Conservation (phyloP, 1,284 basidiomycete species). For the Ceratobasidium sp. region DNA sequence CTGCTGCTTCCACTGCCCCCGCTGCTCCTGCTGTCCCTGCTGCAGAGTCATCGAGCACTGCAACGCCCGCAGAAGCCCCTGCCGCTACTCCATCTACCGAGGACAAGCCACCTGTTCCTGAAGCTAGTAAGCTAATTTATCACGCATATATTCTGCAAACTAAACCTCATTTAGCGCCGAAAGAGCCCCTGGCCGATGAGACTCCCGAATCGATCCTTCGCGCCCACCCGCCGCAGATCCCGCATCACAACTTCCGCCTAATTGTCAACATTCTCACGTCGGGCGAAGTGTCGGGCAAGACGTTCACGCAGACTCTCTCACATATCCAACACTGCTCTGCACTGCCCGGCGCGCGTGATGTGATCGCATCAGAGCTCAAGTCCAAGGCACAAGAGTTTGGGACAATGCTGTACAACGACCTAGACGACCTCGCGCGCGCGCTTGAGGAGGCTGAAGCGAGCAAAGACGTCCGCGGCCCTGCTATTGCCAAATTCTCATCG, state of each 20-base stretch:
- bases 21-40: conserved; percentile 21
- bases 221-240: conserved; percentile 80
- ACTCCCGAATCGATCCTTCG: conserved; percentile 43
- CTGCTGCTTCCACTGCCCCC: conserved; percentile 4
- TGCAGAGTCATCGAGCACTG: not conserved
- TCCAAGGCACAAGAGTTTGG: conserved; percentile 88
- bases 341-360: conserved; percentile 85
- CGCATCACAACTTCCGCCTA: conserved; percentile 80
- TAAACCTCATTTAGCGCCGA: conserved; percentile 38
- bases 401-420: conserved; percentile 73
- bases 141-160: conserved; percentile 8
- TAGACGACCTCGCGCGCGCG: conserved; percentile 76
- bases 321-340: conserved; percentile 90
- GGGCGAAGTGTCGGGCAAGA: conserved; percentile 93
- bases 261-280: conserved; percentile 94
- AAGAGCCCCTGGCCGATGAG: conserved; percentile 36
- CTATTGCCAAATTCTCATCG: conserved; percentile 88
- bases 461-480: conserved; percentile 70
- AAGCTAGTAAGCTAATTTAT: conserved; percentile 18
- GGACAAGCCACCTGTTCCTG: conserved; percentile 5
- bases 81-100: conserved; percentile 16
- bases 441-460: conserved; percentile 65
- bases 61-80: conserved; percentile 30
- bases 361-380: conserved; percentile 87
- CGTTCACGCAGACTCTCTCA: conserved; percentile 89